Base-by-base conservation (phyloP, 2,329 filamentous ascomycete species). In the Ophiostoma quercus region DNA sequence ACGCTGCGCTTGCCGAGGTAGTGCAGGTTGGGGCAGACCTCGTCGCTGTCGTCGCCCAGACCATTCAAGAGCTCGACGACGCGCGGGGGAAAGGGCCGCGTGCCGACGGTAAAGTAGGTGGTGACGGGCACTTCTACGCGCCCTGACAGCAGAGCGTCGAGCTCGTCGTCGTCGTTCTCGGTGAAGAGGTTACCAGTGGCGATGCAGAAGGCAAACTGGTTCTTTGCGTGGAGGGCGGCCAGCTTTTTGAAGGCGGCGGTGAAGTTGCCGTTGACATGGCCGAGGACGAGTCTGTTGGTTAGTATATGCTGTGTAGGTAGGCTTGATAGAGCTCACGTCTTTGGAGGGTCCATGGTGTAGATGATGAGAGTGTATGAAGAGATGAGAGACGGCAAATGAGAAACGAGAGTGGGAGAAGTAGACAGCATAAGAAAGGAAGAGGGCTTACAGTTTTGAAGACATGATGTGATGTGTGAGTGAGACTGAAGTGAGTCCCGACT, bases 91-190 rank as follows among this genome's bases (percentile, higher is more conserved):
- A 99, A 83, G n/a, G 89, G 81, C 66, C 84, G 84, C 51, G 83
- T 88, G 74, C 92, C 93, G 71, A 97, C 84, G 2, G 92, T 92
- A 78, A 98, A 99, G 80, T 99, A 99, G 9, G 91, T 96, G 1
- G 94, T 89, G 0, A 98, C 81, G 2, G 94, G 89, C 4, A 98
- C 83, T 29, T 83, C 77, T 68, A 96, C 88, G 12, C 85, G 83
- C n/a, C 92, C 92, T 34, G 86, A 80, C 0, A 98, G 79, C 3
- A 99, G 84, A 11, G 86, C 84, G 12, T 83, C 80, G 5, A 95
- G 79, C 11, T 80, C 77, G 14, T 86, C 83, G 68, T 90, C 85
- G 65, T 88, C 83, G 0, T 82, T 80, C 62, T 84, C 80, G 22
- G 84, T 82, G 76, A 98, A 98, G 7, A 98, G 83, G 76, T 97